A percentile compares a stretch with the other conserved stretches of the same genome.
Evolutionary conservation across 495 filamentous ascomycete species (phyloP).

Genomic region (Cudoniella acicularis): DNA sequence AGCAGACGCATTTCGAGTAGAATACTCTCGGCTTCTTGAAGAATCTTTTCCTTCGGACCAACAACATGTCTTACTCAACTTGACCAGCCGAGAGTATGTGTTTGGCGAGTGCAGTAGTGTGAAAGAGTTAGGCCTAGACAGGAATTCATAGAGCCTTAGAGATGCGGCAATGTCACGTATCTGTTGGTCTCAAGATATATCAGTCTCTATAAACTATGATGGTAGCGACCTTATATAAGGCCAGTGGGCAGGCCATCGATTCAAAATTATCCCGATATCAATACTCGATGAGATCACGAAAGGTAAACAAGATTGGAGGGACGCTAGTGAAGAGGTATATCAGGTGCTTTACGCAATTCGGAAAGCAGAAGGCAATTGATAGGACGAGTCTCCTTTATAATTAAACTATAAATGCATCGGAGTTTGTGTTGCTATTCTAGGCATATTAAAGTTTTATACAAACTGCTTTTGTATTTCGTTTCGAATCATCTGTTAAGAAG

Average conservation of each 20-base stretch:
- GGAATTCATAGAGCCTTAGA: neutral
- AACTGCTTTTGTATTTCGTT: too few species aligned
- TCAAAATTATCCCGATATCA: neutral
- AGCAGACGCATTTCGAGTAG: neutral
- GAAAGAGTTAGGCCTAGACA: neutral
- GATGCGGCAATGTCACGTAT: neutral
- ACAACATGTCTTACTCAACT: neutral
- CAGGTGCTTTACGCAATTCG: neutral
- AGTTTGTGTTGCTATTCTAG: too few species aligned
- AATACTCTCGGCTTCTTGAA: neutral
- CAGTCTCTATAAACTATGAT: neutral
- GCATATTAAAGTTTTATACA: too few species aligned
- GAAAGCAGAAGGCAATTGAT: neutral
- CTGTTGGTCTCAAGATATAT: neutral
- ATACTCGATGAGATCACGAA: neutral
- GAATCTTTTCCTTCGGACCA: neutral
- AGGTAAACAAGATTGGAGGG: neutral
- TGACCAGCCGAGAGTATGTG: neutral
- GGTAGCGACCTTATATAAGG: neutral
- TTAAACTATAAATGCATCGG: too few species aligned
- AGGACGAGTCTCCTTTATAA: too few species aligned
- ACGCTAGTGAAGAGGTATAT: neutral
- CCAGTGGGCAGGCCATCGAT: neutral
- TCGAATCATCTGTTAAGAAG: too few species aligned
- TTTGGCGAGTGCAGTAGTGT: neutral